A percentile compares a stretch with the other conserved stretches of the same genome.
Evolutionary conservation across 495 filamentous ascomycete species (phyloP).

Genomic region (Penicillium maclennaniae): DNA sequence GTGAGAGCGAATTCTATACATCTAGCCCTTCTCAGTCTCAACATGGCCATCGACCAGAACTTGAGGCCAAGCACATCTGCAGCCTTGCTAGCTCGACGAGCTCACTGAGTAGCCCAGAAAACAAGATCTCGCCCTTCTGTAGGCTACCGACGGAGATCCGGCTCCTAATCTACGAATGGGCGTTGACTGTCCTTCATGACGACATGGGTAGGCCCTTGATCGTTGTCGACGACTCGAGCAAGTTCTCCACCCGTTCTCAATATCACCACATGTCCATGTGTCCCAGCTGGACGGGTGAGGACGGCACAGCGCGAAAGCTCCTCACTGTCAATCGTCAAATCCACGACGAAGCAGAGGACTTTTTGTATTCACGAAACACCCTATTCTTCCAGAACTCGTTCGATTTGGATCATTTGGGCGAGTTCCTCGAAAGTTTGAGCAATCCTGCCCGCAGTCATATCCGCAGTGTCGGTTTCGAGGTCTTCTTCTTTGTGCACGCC

Average conservation of each 20-base stretch:
- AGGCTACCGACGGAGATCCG: slow-evolving; percentile 37
- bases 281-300: slow-evolving; percentile 35
- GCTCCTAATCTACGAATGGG: slow-evolving; percentile 42
- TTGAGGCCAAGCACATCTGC: background rate
- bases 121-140: slow-evolving; percentile 19
- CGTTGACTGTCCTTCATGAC: slow-evolving; percentile 33
- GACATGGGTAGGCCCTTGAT: slow-evolving; percentile 35
- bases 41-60: background rate
- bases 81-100: background rate
- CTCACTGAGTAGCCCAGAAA: background rate
- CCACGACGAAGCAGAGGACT: slow-evolving; percentile 41
- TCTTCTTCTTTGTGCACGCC: slow-evolving; percentile 40
- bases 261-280: slow-evolving; percentile 36
- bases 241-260: slow-evolving; percentile 30
- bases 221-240: slow-evolving; percentile 34
- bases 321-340: slow-evolving; percentile 37
- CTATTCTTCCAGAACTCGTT: slow-evolving; percentile 43
- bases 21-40: background rate
- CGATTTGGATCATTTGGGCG: slow-evolving; percentile 32
- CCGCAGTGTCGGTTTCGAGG: slow-evolving; percentile 40
- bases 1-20: background rate
- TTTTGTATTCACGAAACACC: slow-evolving; percentile 37
- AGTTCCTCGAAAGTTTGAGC: slow-evolving; percentile 38
- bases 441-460: slow-evolving; percentile 29
- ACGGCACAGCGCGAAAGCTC: slow-evolving; percentile 29